phyloP scores from a whole-genome alignment of 768 basidiomycete genomes.

The Calocybe indica region DNA sequence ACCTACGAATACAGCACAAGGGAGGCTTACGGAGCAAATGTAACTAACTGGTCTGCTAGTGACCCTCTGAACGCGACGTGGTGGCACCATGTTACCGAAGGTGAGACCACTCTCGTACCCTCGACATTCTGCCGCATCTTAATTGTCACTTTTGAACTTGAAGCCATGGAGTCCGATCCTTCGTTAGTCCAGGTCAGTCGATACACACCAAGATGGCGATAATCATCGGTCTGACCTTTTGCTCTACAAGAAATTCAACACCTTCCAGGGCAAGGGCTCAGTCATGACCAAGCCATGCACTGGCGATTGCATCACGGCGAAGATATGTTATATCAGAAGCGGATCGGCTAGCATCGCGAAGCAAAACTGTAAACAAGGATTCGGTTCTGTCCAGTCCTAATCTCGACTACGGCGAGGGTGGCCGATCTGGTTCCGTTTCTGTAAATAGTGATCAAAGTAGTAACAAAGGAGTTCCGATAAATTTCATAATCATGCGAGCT shows the following conservation, averaged over 20 bases:
- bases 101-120: constrained; percentile 23
- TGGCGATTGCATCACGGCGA: constrained; percentile 56
- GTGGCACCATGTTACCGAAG: constrained; percentile 78
- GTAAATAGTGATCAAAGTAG: neutral
- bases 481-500: neutral
- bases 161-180: constrained; percentile 54
- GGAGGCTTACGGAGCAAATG: constrained; percentile 53
- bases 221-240: neutral
- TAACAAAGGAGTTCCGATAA: neutral
- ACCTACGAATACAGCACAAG: constrained; percentile 67
- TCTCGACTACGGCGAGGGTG: neutral
- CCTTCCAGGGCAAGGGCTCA: constrained; percentile 68
- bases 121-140: neutral
- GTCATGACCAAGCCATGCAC: constrained; percentile 48
- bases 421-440: neutral
- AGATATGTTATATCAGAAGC: constrained; percentile 73
- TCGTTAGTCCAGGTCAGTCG: constrained; percentile 50
- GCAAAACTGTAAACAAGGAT: constrained; percentile 55
- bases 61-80: constrained; percentile 79
- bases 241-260: constrained; percentile 51
- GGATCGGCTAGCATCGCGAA: constrained; percentile 58
- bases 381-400: constrained; percentile 45
- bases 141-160: neutral
- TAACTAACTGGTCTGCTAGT: constrained; percentile 50
- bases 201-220: neutral